Conservation (phyloP, 2,329 filamentous ascomycete species). For the Penicillium sp. region DNA sequence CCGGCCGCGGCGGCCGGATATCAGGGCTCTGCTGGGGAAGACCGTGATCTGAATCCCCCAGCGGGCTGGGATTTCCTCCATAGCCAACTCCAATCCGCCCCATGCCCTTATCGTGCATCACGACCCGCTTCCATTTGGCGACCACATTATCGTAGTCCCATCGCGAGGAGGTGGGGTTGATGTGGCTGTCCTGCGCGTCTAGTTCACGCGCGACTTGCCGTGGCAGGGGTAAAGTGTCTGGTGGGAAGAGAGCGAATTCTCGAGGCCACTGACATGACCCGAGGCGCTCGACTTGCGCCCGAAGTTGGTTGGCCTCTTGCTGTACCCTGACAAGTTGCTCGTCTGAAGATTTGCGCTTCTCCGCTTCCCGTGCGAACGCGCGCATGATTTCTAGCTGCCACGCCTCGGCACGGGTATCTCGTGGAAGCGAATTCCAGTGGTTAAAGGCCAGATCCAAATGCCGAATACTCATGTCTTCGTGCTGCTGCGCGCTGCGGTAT, state of each 20-base stretch:
- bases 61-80: slow-evolving; percentile 15
- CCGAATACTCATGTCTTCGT: slow-evolving; percentile 70
- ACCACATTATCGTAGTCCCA: slow-evolving; percentile 54
- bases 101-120: slow-evolving; percentile 49
- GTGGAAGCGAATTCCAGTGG: slow-evolving; percentile 70
- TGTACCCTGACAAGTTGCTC: slow-evolving; percentile 47
- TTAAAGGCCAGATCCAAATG: slow-evolving; percentile 77
- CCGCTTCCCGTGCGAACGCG: slow-evolving; percentile 48
- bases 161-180: slow-evolving; percentile 36
- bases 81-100: slow-evolving; percentile 39
- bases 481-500: slow-evolving; percentile 54
- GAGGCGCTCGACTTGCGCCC: slow-evolving; percentile 49
- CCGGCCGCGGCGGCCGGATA: slow-evolving; percentile 21
- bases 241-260: slow-evolving; percentile 52
- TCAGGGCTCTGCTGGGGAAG: slow-evolving; percentile 17
- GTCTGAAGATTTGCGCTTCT: slow-evolving; percentile 47
- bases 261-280: slow-evolving; percentile 52
- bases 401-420: slow-evolving; percentile 51
- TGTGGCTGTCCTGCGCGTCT: slow-evolving; percentile 37
- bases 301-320: slow-evolving; percentile 52
- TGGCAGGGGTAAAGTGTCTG: slow-evolving; percentile 45
- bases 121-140: slow-evolving; percentile 51
- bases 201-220: slow-evolving; percentile 42
- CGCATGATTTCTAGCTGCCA: slow-evolving; percentile 53
- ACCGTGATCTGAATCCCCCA: slow-evolving; percentile 13